Base-by-base conservation (phyloP, 805 yeast genomes). In the Zygosaccharomyces bailii region DNA sequence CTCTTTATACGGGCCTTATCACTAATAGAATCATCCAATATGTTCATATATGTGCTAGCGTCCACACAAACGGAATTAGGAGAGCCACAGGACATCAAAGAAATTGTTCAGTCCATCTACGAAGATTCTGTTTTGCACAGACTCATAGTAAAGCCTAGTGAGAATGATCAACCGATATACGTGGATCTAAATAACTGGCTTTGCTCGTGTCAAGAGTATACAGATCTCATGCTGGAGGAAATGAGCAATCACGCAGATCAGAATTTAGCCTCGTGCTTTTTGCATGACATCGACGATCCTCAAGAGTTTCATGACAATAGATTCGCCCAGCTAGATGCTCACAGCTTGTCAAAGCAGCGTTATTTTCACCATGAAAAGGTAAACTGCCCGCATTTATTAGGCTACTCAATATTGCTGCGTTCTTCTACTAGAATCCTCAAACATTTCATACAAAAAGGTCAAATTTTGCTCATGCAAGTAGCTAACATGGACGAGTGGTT, bases 401-500 rank as follows among this genome's bases (percentile, higher is more conserved):
- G 67, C 7, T 61, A 51, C 39, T 53, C 61, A 5, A 57, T 60
- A 7, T 40, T 64, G 16, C 47, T 63, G 9, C 44, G 53, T 19
- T 55, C 65, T 2, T 49, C 56, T 4, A 13, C 40, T 7, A 32
- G 32, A 13, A 44, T 54, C 2, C 50, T 63, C 18, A 34, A 30
- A n/a, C 55, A 58, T 39, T 66, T 64, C 39, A 21, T 43, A 4
- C 44, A 18, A 6, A 55, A 52, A 11, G 37, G 45, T 7, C 51
- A 53, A 14, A 65, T 63, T 1, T 48, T 59, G 3, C 24, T 61
- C 16, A 49, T 66, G 3, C 37, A 52, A 9, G 48, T 64, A 13
- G 46, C 48, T 7, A 60, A 51, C 42, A 52, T 59, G 18, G 68
- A 66, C 43, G 70, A 66, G 35, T 66, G 70, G 70, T 47, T 66